Evolutionary conservation across 2,329 filamentous ascomycete genomes (phyloP).

Genomic region (Talaromyces sp.): DNA sequence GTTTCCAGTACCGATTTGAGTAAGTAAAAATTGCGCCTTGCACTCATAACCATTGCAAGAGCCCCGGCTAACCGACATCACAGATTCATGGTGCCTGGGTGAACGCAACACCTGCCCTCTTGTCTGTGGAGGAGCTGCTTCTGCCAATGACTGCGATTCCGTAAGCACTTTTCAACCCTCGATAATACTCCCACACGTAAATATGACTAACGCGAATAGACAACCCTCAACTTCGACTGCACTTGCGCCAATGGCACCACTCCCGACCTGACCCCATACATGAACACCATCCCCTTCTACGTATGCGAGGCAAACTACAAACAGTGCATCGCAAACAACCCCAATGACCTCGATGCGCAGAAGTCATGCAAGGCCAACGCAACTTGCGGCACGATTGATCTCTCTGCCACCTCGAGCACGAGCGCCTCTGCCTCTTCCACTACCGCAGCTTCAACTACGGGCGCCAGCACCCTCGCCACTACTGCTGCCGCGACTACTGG

Average conservation of each 20-base stretch:
- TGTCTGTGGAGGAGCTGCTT: slow-evolving; percentile 54
- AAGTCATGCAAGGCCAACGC: slow-evolving; percentile 46
- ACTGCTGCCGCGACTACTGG: slow-evolving; percentile 27
- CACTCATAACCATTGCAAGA: not conserved
- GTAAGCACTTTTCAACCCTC: slow-evolving; percentile 44
- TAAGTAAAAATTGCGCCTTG: not conserved
- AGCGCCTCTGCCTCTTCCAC: slow-evolving; percentile 26
- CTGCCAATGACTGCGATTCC: slow-evolving; percentile 54
- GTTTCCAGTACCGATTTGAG: slow-evolving; percentile 29
- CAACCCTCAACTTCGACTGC: slow-evolving; percentile 55
- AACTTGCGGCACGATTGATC: slow-evolving; percentile 52
- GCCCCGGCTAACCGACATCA: not conserved
- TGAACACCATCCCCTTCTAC: slow-evolving; percentile 58
- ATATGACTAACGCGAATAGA: slow-evolving; percentile 33
- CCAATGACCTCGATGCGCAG: slow-evolving; percentile 47
- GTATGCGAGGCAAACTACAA: slow-evolving; percentile 55
- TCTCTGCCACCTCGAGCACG: slow-evolving; percentile 20
- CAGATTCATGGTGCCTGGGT: slow-evolving; percentile 56
- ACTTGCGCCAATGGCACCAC: slow-evolving; percentile 54
- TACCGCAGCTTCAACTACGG: slow-evolving; percentile 34
- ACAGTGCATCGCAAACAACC: slow-evolving; percentile 47
- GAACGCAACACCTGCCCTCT: slow-evolving; percentile 59
- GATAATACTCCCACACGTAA: slow-evolving; percentile 17
- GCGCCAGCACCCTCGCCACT: slow-evolving; percentile 26
- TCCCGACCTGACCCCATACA: slow-evolving; percentile 56